Evolutionary conservation across 1,139 yeast species (phyloP), one percentile per base, ranked within the genome.

Genomic region (Geotrichum aggregatum): DNA sequence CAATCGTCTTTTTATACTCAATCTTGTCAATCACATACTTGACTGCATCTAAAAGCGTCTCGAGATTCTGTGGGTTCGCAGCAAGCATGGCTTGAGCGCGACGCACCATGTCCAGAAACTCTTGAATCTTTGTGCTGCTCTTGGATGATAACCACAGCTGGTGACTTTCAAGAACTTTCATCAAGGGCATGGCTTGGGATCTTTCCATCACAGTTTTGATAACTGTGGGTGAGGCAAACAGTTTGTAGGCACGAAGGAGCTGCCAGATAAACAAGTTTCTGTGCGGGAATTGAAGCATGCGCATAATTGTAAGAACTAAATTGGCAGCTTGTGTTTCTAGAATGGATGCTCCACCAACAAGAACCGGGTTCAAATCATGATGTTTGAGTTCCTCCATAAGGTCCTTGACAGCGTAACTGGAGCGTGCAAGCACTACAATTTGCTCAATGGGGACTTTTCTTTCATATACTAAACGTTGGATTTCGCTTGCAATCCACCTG

Each of bases 81-180:
- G 35, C 42, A 60, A 57, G 43, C 11, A 58, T 45, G 0, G 41
- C 49, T 36, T 71, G 63, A 8, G 74, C 70, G 5, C 63, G 59
- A 2, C 64, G 62, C 3, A 79, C 63, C 16, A 73, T 56, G 0
- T 56, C 54, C 11, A 77, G 50, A 54, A 74, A 76, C 1, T 57
- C 55, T 1, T 41, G 48, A 1, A 77, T 46, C 8, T 54, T 54
- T 3, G 35, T 14, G 4, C 52, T 41, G 21, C 30, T 30, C 30
- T 35, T 21, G 24, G 34, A 24, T 26, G 44, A 16, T 30, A 26
- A 16, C 57, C 50, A 46, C 7, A 47, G 50, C 21, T 33, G 41
- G 24, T 43, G 45, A 31, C 30, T 64, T 66, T 2, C 82, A 11
- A 49, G 87, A 3, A 83, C 52, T 16, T 54, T 47, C 16, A 53